A percentile compares a stretch with the other conserved stretches of the same genome.
Conservation (phyloP, 148 eudicot species). For the Selenicereus undatus region DNA sequence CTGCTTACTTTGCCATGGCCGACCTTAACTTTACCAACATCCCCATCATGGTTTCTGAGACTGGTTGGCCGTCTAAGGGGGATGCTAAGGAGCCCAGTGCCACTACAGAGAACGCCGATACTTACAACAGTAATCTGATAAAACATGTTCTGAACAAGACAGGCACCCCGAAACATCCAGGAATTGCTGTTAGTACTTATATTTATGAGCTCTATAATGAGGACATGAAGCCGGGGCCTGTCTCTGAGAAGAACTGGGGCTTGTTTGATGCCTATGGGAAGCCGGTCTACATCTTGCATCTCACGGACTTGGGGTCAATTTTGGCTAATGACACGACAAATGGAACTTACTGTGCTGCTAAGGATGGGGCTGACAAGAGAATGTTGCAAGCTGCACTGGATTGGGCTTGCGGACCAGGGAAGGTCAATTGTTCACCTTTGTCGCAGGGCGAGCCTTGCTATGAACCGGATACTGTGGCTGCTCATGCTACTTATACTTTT, state of each 20-base stretch:
- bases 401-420: constrained; percentile 97
- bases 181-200: constrained; percentile 65
- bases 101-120: constrained; percentile 68
- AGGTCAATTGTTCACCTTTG: constrained; percentile 65
- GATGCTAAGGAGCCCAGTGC: constrained; percentile 74
- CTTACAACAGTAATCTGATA: constrained; percentile 79
- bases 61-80: constrained; percentile 94
- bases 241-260: constrained; percentile 88
- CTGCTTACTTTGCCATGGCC: constrained; percentile 84
- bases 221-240: constrained; percentile 59
- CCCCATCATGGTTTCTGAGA: constrained; percentile 76
- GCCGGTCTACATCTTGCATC: constrained; percentile 52
- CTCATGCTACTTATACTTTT: constrained; percentile 77
- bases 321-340: constrained; percentile 70
- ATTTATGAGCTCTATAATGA: constrained; percentile 86
- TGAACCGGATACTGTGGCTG: constrained; percentile 63
- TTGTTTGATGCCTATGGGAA: constrained; percentile 60
- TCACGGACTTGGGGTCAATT: constrained; percentile 50
- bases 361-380: constrained; percentile 61
- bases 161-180: constrained; percentile 85
- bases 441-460: constrained; percentile 74
- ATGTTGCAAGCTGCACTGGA: constrained; percentile 90
- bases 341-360: constrained; percentile 62
- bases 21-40: constrained; percentile 68
- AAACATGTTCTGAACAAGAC: constrained; percentile 59